These are phyloP conservation scores for Remersonia thermophila DNA, from an alignment of 2,329 filamentous ascomycete species.

Conservation along the genomic window DNA sequence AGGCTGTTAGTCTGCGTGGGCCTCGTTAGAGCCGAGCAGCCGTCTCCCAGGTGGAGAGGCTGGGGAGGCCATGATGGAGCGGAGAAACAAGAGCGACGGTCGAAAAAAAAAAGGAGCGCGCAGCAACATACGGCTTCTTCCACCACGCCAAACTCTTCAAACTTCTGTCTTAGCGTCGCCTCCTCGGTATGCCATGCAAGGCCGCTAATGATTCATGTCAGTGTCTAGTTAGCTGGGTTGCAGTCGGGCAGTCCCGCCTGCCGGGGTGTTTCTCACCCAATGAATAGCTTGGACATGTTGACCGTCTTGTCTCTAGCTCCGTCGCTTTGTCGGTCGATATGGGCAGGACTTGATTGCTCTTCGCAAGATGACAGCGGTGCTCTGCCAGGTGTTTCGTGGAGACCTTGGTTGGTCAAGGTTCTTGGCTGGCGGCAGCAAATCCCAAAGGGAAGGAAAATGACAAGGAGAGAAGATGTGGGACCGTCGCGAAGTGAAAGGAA, in stretches of 20 bases:
- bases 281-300: constrained; percentile 85
- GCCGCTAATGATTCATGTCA: constrained; percentile 46
- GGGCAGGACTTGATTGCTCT: not conserved
- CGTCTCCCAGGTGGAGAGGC: too few species aligned
- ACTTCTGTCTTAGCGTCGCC: constrained; percentile 72
- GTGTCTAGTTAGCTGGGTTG: not conserved
- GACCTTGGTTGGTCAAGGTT: too few species aligned
- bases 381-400: too few species aligned
- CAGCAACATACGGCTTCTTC: constrained; percentile 78
- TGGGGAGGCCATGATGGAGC: too few species aligned
- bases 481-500: too few species aligned
- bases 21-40: too few species aligned
- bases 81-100: too few species aligned
- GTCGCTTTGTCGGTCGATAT: not conserved
- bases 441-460: too few species aligned
- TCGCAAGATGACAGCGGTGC: too few species aligned
- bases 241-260: not conserved
- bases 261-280: constrained; percentile 53
- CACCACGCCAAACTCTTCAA: constrained; percentile 79
- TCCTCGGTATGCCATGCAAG: constrained; percentile 98
- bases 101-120: too few species aligned
- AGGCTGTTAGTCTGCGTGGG: constrained; percentile 10
- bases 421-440: too few species aligned
- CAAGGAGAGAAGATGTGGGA: too few species aligned
- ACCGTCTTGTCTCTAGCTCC: not conserved